Conservation (phyloP, 1,139 yeast genomes). For the Yamadazyma epiphylla region DNA sequence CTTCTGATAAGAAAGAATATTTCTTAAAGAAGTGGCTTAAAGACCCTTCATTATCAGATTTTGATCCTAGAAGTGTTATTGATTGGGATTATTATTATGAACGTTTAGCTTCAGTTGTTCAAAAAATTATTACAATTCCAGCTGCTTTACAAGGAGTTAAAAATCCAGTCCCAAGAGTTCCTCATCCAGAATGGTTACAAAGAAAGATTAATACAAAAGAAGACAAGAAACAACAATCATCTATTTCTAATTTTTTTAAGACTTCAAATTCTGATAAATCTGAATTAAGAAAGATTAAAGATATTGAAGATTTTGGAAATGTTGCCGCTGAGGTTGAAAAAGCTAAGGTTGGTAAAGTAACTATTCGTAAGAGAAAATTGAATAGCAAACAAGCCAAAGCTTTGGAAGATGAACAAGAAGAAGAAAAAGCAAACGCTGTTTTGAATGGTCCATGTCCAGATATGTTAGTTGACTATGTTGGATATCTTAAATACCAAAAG, state of each 20-base stretch:
- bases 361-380: slow-evolving; percentile 33
- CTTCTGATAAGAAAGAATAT: slow-evolving; percentile 64
- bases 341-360: slow-evolving; percentile 49
- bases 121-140: slow-evolving; percentile 93
- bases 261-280: slow-evolving; percentile 27
- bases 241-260: slow-evolving; percentile 55
- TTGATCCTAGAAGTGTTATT: slow-evolving; percentile 83
- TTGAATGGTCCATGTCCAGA: slow-evolving; percentile 63
- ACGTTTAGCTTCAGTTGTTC: slow-evolving; percentile 87
- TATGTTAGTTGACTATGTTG: slow-evolving; percentile 69
- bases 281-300: slow-evolving; percentile 38
- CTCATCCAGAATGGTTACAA: slow-evolving; percentile 92
- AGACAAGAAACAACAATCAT: slow-evolving; percentile 71
- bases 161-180: slow-evolving; percentile 95
- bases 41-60: slow-evolving; percentile 73
- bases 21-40: slow-evolving; percentile 84
- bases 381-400: slow-evolving; percentile 14
- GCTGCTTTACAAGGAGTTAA: slow-evolving; percentile 87
- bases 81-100: slow-evolving; percentile 95
- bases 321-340: slow-evolving; percentile 18
- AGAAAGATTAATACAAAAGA: slow-evolving; percentile 55
- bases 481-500: slow-evolving; percentile 76
- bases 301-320: slow-evolving; percentile 75
- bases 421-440: slow-evolving; percentile 37
- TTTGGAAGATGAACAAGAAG: slow-evolving; percentile 41